Evolutionary conservation across 169 alveolate genomes (phyloP), one percentile per base, ranked within the genome.

Genomic region (Haemoproteus tartakovskyi): DNA sequence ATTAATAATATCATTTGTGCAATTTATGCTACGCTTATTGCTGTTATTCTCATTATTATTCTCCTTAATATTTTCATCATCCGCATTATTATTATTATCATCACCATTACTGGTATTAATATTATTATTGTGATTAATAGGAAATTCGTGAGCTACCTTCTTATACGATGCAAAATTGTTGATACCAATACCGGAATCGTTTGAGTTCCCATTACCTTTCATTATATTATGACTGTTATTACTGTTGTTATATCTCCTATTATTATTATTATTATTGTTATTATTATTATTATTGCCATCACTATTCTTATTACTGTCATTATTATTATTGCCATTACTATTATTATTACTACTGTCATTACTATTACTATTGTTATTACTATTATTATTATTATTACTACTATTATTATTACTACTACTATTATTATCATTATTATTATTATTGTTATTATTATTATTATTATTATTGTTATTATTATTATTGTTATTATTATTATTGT

Each of bases 191-290:
- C 5, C 14, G 43, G 16, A 30, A 54, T 8, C 33, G 43, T 33
- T 33, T 33, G 9, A 33, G 9, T 33, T 33, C 43, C 9, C 30
- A 9, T 29, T 52, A 59, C 22, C 41, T 9, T 16, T 70, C 16
- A 19, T 41, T 27, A 54, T 21, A 45, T 57, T 70, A 70, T 27
- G 11, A 21, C 12, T 45, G 41, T 40, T 45, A 14, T 18, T 37
- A 19, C 38, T 70, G 26, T 38, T 30, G 1, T 29, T 43, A 8
- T 47, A 8, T 56, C 57, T 63, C 19, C 50, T 56, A 70, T 33
- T 47, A n/a, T 47, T 41, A 19, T 14, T 33, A 14, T 57, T 57
- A 36, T 22, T 56, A 26, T n/a, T 54, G 6, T 70, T 56, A 14
- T 33, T 2, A 37, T 33, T 57, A 43, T 30, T 54, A 19, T 56